phyloP scores from a whole-genome alignment of 345 rosid genomes.

The Chamaenerion angustifolium region DNA sequence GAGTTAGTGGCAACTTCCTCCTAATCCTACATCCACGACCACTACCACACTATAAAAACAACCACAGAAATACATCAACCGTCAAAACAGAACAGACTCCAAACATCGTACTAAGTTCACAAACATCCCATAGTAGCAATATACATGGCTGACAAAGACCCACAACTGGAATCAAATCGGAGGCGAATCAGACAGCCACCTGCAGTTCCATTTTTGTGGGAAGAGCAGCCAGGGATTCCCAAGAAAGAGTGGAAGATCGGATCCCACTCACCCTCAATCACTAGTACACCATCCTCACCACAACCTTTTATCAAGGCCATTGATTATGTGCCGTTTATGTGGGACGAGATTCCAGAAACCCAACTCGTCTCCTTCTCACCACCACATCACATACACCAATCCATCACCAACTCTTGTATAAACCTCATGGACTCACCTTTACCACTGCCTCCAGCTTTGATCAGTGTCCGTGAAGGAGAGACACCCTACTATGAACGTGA shows the following conservation, averaged over 20 bases:
- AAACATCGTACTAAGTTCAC: background rate
- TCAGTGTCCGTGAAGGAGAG: too few relatives aligned
- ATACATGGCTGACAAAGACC: slow-evolving; percentile 21
- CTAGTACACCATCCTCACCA: slow-evolving; percentile 12
- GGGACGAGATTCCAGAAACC: too few relatives aligned
- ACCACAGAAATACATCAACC: background rate
- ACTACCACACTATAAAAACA: background rate
- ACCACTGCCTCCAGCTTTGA: too few relatives aligned
- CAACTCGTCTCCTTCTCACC: too few relatives aligned
- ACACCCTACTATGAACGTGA: too few relatives aligned
- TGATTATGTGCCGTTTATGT: too few relatives aligned
- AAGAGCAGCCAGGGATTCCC: slow-evolving; percentile 61
- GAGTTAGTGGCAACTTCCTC: slow-evolving; percentile 3
- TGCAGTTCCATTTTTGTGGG: slow-evolving; percentile 80
- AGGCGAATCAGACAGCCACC: slow-evolving; percentile 49
- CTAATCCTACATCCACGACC: background rate
- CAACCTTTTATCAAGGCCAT: background rate
- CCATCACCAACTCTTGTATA: too few relatives aligned
- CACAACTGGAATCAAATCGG: slow-evolving; percentile 4
- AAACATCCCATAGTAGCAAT: background rate
- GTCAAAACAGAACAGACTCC: background rate
- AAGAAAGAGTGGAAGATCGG: slow-evolving; percentile 59
- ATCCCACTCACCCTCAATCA: slow-evolving; percentile 10
- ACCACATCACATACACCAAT: too few relatives aligned
- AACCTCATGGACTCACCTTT: too few relatives aligned